Percentiles rank a stretch among this genome's conserved stretches.
Conservation (phyloP, 2,329 filamentous ascomycete species). For the Pseudocercospora fuligena region DNA sequence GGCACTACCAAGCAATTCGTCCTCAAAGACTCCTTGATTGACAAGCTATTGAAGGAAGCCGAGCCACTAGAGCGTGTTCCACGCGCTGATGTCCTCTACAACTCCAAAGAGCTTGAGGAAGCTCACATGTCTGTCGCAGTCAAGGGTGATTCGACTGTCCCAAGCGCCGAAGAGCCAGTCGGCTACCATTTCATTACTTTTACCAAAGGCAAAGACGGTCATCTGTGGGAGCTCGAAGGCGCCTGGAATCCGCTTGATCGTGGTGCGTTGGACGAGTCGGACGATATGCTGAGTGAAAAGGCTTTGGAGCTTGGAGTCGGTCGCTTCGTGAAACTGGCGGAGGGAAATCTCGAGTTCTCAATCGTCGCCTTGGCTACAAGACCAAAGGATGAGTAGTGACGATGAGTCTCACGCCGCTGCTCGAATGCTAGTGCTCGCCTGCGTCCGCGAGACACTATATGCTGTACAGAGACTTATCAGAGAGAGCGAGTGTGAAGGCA, state of each 20-base stretch:
- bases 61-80: constrained; percentile 50
- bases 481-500: neutral
- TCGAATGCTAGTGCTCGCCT: neutral
- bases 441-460: too few species aligned
- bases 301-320: constrained; percentile 50
- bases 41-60: constrained; percentile 50
- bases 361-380: constrained; percentile 48
- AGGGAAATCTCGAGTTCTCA: constrained; percentile 50
- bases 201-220: constrained; percentile 51
- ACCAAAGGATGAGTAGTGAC: constrained; percentile 9
- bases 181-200: constrained; percentile 55
- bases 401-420: neutral
- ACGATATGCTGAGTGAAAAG: constrained; percentile 51
- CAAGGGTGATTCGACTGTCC: constrained; percentile 47
- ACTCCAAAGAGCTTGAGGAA: constrained; percentile 51
- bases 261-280: constrained; percentile 45
- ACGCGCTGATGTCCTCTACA: constrained; percentile 58
- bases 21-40: constrained; percentile 49
- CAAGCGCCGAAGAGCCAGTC: constrained; percentile 36
- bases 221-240: constrained; percentile 50
- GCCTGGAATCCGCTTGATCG: constrained; percentile 51
- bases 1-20: constrained; percentile 52
- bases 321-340: constrained; percentile 46
- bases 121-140: constrained; percentile 50
- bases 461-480: too few species aligned